A percentile compares a stretch with the other conserved stretches of the same genome.
These are phyloP conservation scores for Ophiostoma australiae DNA, from an alignment of 2,329 filamentous ascomycete genomes.

Conservation along the genomic window DNA sequence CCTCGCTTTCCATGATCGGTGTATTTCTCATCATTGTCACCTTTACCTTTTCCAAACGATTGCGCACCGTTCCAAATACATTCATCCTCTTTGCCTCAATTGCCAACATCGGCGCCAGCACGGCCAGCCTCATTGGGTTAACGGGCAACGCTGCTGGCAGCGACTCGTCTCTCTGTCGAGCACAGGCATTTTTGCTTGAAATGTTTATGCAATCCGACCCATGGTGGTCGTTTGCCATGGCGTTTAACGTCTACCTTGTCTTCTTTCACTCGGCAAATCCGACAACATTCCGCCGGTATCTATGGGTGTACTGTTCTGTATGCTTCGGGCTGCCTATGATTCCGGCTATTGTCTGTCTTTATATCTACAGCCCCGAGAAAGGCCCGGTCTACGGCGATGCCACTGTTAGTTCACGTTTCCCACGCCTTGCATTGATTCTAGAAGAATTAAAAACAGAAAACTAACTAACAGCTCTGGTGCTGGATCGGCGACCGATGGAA, in stretches of 20 bases:
- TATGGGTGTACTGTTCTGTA: slow-evolving; percentile 63
- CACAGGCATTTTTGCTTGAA: slow-evolving; percentile 59
- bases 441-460: neutral
- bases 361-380: slow-evolving; percentile 42
- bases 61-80: slow-evolving; percentile 56
- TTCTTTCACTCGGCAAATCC: slow-evolving; percentile 57
- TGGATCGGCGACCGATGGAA: slow-evolving; percentile 55
- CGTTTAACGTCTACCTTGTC: slow-evolving; percentile 70
- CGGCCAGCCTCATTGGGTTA: slow-evolving; percentile 66
- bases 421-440: neutral
- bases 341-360: slow-evolving; percentile 61
- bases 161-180: slow-evolving; percentile 55
- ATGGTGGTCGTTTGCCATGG: slow-evolving; percentile 77
- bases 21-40: slow-evolving; percentile 50
- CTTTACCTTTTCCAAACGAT: slow-evolving; percentile 46
- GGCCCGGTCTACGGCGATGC: slow-evolving; percentile 52
- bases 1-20: slow-evolving; percentile 48
- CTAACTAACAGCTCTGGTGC: slow-evolving; percentile 52
- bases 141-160: slow-evolving; percentile 55
- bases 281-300: slow-evolving; percentile 65
- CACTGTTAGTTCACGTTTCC: slow-evolving; percentile 41
- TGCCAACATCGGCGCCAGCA: slow-evolving; percentile 54
- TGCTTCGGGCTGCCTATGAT: slow-evolving; percentile 69
- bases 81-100: slow-evolving; percentile 59
- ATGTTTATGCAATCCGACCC: slow-evolving; percentile 75